phyloP scores from a whole-genome alignment of 306 rosid genomes.

The Sechiopsis laciniata region DNA sequence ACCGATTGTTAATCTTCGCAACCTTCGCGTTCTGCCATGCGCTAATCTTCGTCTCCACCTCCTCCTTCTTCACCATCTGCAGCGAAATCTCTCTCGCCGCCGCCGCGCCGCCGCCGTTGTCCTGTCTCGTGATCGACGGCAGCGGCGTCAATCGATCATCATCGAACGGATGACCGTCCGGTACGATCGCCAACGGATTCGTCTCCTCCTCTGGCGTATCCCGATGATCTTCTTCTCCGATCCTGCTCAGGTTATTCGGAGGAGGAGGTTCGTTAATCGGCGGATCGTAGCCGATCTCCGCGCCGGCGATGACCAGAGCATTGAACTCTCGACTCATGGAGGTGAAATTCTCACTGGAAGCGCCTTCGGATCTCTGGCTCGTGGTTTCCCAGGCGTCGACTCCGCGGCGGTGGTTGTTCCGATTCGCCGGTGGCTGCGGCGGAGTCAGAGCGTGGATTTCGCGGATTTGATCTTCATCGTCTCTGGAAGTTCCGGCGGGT shows the following conservation, averaged over 20 bases:
- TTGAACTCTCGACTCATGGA: slow-evolving; percentile 84
- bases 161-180: slow-evolving; percentile 43
- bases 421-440: slow-evolving; percentile 24
- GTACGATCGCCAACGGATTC: slow-evolving; percentile 78
- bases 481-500: slow-evolving; percentile 13
- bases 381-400: slow-evolving; percentile 50
- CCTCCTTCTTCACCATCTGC: slow-evolving; percentile 83
- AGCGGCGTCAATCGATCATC: slow-evolving; percentile 7
- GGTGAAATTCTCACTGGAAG: slow-evolving; percentile 60
- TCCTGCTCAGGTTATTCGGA: slow-evolving; percentile 44
- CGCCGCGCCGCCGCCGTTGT: not conserved
- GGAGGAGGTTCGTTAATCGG: slow-evolving; percentile 6
- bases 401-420: slow-evolving; percentile 40
- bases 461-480: slow-evolving; percentile 40
- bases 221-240: slow-evolving; percentile 58
- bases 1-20: slow-evolving; percentile 77
- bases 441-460: slow-evolving; percentile 82
- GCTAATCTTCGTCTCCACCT: slow-evolving; percentile 81
- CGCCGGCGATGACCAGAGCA: slow-evolving; percentile 86
- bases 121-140: slow-evolving; percentile 29
- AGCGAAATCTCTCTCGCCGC: slow-evolving; percentile 38
- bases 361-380: slow-evolving; percentile 57
- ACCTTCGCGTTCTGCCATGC: slow-evolving; percentile 96
- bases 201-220: slow-evolving; percentile 42
- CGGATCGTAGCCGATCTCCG: slow-evolving; percentile 33